A percentile compares a stretch with the other conserved stretches of the same genome.
Evolutionary conservation across 2,329 filamentous ascomycete species (phyloP).

Genomic region (Fusarium keratoplasticum): DNA sequence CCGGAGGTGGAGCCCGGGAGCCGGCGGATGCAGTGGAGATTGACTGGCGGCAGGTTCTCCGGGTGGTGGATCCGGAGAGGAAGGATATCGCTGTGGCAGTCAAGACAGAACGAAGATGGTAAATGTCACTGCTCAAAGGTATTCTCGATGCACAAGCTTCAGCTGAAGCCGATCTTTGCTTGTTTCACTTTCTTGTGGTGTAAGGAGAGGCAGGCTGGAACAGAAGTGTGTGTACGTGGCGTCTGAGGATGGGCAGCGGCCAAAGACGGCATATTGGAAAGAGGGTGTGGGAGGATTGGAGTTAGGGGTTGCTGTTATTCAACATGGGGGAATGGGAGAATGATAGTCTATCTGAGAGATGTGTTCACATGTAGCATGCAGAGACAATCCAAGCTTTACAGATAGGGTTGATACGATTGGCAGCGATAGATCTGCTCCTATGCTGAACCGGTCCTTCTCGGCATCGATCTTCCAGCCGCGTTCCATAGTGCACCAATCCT

Average conservation of each 20-base stretch:
- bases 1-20: conserved; percentile 14
- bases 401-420: not conserved
- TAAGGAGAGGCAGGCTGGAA: conserved; percentile 6
- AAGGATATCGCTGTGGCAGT: conserved; percentile 39
- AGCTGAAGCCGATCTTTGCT: not conserved
- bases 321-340: not conserved
- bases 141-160: not conserved
- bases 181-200: conserved; percentile 12
- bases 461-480: not conserved
- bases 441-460: conserved; percentile 2
- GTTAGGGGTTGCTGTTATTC: conserved; percentile 6
- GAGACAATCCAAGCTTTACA: not conserved
- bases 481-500: conserved; percentile 4
- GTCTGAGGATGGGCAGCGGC: conserved; percentile 13
- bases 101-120: conserved; percentile 32
- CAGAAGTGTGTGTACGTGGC: conserved; percentile 29
- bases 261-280: conserved; percentile 32
- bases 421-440: not conserved
- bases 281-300: conserved; percentile 23
- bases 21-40: conserved; percentile 34
- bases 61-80: conserved; percentile 46
- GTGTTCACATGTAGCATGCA: not conserved
- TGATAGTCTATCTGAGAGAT: not conserved
- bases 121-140: not conserved
- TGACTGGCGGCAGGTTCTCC: conserved; percentile 48